These are phyloP conservation scores for Heritiera littoralis DNA, from an alignment of 345 rosid genomes.

Conservation along the genomic window DNA sequence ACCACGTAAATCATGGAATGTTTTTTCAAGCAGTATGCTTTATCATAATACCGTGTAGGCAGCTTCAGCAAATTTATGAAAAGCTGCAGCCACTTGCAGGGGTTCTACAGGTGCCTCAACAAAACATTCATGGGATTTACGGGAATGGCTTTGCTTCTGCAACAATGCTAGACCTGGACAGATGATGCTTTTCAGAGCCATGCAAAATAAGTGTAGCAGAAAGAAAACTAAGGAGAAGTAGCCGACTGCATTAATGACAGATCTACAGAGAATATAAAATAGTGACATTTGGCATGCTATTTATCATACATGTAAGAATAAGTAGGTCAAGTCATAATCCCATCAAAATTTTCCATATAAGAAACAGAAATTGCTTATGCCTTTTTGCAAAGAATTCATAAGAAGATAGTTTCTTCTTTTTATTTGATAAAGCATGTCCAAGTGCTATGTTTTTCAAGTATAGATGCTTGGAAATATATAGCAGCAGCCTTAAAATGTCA, in stretches of 20 bases:
- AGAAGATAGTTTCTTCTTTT: background rate
- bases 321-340: background rate
- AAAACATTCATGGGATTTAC: conserved; percentile 43
- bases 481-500: background rate
- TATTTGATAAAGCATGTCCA: background rate
- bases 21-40: background rate
- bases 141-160: conserved; percentile 50
- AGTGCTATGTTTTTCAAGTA: background rate
- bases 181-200: background rate
- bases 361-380: background rate
- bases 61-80: conserved; percentile 92
- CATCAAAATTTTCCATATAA: background rate
- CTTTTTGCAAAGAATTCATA: background rate
- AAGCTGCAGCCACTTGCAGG: conserved; percentile 59
- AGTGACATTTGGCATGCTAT: background rate
- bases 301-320: background rate
- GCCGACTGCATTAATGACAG: background rate
- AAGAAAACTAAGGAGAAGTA: background rate
- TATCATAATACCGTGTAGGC: conserved; percentile 71
- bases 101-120: conserved; percentile 60
- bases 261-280: background rate
- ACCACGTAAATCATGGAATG: conserved; percentile 1
- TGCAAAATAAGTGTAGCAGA: background rate
- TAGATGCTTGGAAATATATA: background rate
- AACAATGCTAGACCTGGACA: conserved; percentile 85